Percentiles rank a stretch among this genome's conserved stretches.
Conservation (phyloP, 441 rosid genomes). For the Populus hybrid region DNA sequence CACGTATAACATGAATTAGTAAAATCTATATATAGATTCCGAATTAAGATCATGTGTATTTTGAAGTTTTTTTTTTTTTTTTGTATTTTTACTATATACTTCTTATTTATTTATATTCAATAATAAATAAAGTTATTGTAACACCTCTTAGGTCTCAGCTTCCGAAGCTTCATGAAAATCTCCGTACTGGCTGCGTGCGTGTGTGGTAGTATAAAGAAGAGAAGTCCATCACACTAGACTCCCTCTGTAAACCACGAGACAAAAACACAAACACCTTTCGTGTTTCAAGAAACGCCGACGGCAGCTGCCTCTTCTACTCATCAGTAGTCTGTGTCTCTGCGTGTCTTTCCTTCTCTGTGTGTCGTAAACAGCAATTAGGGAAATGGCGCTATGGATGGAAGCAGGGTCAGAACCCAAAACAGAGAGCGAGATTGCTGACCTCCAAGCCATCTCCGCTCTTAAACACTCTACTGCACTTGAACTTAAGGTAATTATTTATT, state of each 20-base stretch:
- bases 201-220: no score
- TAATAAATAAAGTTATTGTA: neutral
- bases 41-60: no score
- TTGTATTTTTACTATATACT: no score
- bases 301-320: neutral
- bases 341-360: neutral
- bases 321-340: neutral
- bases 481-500: conserved; percentile 53
- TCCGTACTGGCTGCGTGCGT: neutral
- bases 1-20: neutral
- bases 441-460: conserved; percentile 75
- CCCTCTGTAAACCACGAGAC: neutral
- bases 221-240: neutral
- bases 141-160: neutral
- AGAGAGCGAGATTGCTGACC: conserved; percentile 63
- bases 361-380: neutral
- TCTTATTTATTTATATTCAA: no score
- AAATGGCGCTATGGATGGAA: conserved; percentile 91
- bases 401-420: conserved; percentile 63
- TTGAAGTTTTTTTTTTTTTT: no score
- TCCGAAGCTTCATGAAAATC: neutral
- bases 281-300: neutral
- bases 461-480: conserved; percentile 90
- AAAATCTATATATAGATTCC: neutral
- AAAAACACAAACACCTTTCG: neutral